These are phyloP conservation scores for Ceratorhiza oryzae-sativae DNA, from an alignment of 1,284 basidiomycete genomes.

Conservation along the genomic window DNA sequence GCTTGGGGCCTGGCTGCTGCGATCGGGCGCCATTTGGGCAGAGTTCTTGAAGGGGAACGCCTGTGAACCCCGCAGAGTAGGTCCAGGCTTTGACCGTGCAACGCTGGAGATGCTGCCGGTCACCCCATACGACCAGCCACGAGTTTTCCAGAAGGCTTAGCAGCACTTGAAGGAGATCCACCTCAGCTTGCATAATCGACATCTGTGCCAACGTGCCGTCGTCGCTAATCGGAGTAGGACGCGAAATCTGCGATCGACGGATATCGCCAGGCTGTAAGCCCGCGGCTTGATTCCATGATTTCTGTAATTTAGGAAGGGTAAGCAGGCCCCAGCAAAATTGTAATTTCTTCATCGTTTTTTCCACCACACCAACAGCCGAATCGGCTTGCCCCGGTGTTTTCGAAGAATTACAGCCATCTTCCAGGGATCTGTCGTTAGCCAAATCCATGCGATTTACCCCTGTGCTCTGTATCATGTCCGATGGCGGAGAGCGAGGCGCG, in stretches of 20 bases:
- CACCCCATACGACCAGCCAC: slow-evolving; percentile 7
- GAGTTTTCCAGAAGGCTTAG: slow-evolving; percentile 2
- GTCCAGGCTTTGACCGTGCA: slow-evolving; percentile 13
- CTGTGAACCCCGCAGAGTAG: neutral
- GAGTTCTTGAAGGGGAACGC: slow-evolving; percentile 5
- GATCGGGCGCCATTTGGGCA: slow-evolving; percentile 29
- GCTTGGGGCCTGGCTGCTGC: slow-evolving; percentile 23
- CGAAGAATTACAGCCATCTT: slow-evolving; percentile 1
- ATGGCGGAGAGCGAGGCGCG: neutral
- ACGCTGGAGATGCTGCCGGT: neutral
- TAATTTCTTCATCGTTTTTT: slow-evolving; percentile 18
- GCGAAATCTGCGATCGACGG: slow-evolving; percentile 39
- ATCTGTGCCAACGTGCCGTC: slow-evolving; percentile 7
- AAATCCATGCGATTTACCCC: slow-evolving; percentile 13
- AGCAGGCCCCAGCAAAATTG: slow-evolving; percentile 19
- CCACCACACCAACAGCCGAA: neutral
- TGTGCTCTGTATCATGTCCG: slow-evolving; percentile 15
- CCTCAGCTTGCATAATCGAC: slow-evolving; percentile 4
- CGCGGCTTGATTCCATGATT: slow-evolving; percentile 9
- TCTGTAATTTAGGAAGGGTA: slow-evolving; percentile 27
- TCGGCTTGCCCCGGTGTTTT: neutral
- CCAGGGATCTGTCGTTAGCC: neutral
- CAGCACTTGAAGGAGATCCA: slow-evolving; percentile 6
- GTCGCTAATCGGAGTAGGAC: slow-evolving; percentile 39
- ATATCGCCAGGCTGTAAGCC: slow-evolving; percentile 16